Conservation (phyloP, 176 grass and related monocot species). For the Eragrostis curvula region DNA sequence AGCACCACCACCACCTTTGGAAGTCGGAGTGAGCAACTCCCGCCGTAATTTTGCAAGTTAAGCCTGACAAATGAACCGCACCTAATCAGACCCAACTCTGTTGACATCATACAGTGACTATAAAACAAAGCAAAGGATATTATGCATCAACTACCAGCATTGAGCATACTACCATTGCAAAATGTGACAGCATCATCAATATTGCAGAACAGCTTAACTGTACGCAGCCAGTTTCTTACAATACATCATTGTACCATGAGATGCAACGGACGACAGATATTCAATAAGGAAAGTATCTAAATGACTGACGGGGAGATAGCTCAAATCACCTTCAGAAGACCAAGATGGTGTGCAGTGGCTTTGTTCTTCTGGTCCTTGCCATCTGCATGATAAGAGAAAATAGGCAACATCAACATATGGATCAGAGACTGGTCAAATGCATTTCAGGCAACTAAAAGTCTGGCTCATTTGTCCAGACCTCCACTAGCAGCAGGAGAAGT, state of each 20-base stretch:
- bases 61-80: slow-evolving; percentile 62
- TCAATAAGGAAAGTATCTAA: background rate
- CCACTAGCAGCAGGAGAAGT: background rate
- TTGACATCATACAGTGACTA: background rate
- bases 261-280: background rate
- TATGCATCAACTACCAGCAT: slow-evolving; percentile 11
- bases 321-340: slow-evolving; percentile 78
- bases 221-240: background rate
- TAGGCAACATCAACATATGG: background rate
- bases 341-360: slow-evolving; percentile 98
- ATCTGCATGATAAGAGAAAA: slow-evolving; percentile 60
- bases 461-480: background rate
- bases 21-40: slow-evolving; percentile 79
- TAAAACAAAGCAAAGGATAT: background rate
- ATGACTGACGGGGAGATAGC: background rate
- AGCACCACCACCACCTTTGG: slow-evolving; percentile 81
- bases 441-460: background rate
- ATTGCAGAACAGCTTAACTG: slow-evolving; percentile 17
- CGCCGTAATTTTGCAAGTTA: slow-evolving; percentile 92
- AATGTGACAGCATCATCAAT: background rate
- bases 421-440: background rate
- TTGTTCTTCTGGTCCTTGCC: slow-evolving; percentile 98
- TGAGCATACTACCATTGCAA: background rate
- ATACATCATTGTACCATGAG: background rate
- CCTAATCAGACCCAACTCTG: background rate